Evolutionary conservation across 129 eudicot genomes (phyloP).

Genomic region (Dittrichia graveolens): DNA sequence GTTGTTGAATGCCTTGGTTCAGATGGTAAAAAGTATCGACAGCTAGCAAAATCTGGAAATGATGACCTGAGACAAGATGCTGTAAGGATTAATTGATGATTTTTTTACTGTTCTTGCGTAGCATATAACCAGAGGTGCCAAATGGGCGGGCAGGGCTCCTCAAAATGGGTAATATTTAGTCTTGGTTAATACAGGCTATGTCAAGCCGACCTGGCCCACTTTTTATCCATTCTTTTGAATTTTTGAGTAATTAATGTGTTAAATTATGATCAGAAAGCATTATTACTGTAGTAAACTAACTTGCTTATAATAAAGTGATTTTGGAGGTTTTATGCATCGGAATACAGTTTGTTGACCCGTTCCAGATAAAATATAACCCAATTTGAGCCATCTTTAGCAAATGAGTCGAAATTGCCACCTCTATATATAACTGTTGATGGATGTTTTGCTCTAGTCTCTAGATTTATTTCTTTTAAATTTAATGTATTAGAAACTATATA

Average conservation of each 20-base stretch:
- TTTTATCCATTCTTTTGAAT: not conserved
- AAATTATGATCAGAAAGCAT: not conserved
- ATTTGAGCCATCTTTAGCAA: not conserved
- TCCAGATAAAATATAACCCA: not conserved
- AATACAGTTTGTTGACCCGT: not conserved
- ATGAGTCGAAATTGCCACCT: constrained; percentile 3
- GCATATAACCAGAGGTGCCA: not conserved
- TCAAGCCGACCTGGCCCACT: not conserved
- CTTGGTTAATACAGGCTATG: not conserved
- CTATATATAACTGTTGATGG: not conserved
- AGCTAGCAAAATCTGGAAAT: constrained; percentile 97
- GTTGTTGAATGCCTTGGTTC: constrained; percentile 96
- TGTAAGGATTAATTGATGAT: constrained; percentile 43
- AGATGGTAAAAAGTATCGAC: constrained; percentile 87
- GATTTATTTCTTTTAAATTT: too few relatives aligned
- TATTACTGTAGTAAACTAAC: not conserved
- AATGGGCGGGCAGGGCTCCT: not conserved
- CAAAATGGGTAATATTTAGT: not conserved
- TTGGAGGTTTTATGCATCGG: not conserved
- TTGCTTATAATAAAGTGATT: not conserved
- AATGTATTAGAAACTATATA: too few relatives aligned
- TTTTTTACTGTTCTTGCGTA: constrained; percentile 10
- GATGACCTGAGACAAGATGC: constrained; percentile 99
- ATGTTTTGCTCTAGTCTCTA: too few relatives aligned
- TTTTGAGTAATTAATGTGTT: not conserved